phyloP scores from a whole-genome alignment of 2,329 filamentous ascomycete genomes.

The Leptographium procerum region DNA sequence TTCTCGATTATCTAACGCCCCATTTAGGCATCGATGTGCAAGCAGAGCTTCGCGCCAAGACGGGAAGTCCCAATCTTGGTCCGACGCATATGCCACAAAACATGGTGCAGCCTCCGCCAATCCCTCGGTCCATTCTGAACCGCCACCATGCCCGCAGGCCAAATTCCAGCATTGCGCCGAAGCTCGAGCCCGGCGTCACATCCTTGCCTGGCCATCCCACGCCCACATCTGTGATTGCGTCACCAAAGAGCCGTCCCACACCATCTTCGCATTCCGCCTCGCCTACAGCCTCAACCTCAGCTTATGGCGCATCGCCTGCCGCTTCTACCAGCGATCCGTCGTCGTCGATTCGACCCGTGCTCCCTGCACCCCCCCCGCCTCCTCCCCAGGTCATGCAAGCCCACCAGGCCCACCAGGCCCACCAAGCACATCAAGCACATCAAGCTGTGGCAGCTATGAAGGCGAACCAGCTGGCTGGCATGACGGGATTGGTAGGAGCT shows the following conservation, averaged over 20 bases:
- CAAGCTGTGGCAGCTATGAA: slow-evolving; percentile 22
- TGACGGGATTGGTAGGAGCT: slow-evolving; percentile 6
- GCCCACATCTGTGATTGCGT: slow-evolving; percentile 42
- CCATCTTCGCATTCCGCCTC: slow-evolving; percentile 64
- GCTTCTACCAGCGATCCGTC: slow-evolving; percentile 35
- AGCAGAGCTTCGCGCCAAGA: slow-evolving; percentile 86
- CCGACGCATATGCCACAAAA: slow-evolving; percentile 57
- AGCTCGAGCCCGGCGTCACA: slow-evolving; percentile 46
- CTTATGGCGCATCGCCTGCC: slow-evolving; percentile 27
- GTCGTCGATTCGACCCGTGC: slow-evolving; percentile 26
- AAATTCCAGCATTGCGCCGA: slow-evolving; percentile 63
- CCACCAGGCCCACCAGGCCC: slow-evolving; percentile 1
- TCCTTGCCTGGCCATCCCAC: slow-evolving; percentile 26
- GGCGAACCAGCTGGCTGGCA: slow-evolving; percentile 16
- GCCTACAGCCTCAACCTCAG: slow-evolving; percentile 36
- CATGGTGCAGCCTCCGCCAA: slow-evolving; percentile 61
- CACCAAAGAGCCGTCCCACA: slow-evolving; percentile 67
- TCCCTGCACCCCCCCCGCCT: slow-evolving; percentile 18
- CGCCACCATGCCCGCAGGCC: slow-evolving; percentile 64
- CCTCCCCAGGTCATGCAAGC: slow-evolving; percentile 7
- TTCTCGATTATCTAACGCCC: neutral
- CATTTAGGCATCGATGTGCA: slow-evolving; percentile 83
- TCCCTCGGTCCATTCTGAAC: slow-evolving; percentile 72
- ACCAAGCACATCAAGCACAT: neutral
- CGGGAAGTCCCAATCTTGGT: slow-evolving; percentile 69